Conservation (phyloP, 2,329 filamentous ascomycete species). For the Cladorrhinum sp. region DNA sequence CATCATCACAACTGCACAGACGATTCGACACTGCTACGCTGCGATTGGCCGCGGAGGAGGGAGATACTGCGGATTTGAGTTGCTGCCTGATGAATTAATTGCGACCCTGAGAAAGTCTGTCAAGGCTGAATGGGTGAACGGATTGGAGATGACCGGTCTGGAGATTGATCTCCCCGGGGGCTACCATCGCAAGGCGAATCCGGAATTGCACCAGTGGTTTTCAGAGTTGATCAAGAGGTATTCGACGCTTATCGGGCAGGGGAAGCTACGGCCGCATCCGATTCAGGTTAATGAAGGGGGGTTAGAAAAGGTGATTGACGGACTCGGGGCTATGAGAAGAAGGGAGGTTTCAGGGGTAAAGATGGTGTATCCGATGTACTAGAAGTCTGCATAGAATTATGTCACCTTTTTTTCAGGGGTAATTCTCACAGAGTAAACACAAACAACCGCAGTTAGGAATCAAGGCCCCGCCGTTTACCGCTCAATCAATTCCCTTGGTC, state of each 20-base stretch:
- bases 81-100: not conserved
- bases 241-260: not conserved
- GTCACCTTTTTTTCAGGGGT: too few species aligned
- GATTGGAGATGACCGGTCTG: not conserved
- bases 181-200: not conserved
- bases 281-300: not conserved
- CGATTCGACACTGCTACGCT: conserved; percentile 37
- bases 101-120: not conserved
- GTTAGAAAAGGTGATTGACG: not conserved
- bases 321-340: not conserved
- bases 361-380: not conserved
- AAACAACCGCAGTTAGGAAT: too few species aligned
- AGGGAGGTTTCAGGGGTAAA: not conserved
- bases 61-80: conserved; percentile 19
- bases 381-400: too few species aligned
- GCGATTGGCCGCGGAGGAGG: conserved; percentile 36
- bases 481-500: too few species aligned
- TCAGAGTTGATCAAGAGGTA: not conserved
- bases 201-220: not conserved
- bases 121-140: not conserved
- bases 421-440: too few species aligned
- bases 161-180: not conserved
- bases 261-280: not conserved
- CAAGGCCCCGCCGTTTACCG: too few species aligned
- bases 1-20: conserved; percentile 33